These are phyloP conservation scores for Xylaria curta DNA, from an alignment of 495 filamentous ascomycete genomes.

Conservation along the genomic window DNA sequence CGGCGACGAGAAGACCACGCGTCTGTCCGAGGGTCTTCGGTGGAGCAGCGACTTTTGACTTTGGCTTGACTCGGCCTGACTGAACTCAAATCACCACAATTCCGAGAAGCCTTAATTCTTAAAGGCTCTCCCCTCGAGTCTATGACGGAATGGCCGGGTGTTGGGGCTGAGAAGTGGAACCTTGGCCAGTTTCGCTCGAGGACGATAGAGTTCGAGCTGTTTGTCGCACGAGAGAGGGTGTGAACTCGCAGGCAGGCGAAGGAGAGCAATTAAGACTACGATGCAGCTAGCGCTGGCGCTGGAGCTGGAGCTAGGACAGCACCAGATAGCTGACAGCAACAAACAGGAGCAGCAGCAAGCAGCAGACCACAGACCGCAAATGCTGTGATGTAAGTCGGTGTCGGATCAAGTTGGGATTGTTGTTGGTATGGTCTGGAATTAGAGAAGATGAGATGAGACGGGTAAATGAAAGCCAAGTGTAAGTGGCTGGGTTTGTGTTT, in stretches of 20 bases:
- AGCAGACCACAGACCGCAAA: constrained; percentile 2
- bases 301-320: constrained; percentile 2
- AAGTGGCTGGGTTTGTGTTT: constrained; percentile 23
- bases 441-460: constrained; percentile 11
- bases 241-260: neutral
- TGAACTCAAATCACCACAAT: constrained; percentile 14
- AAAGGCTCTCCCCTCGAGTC: neutral
- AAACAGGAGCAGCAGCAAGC: neutral
- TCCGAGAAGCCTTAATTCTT: neutral
- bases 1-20: neutral
- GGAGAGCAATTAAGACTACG: constrained; percentile 5
- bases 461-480: constrained; percentile 21
- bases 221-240: constrained; percentile 11
- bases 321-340: constrained; percentile 1
- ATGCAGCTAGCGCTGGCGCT: constrained; percentile 15
- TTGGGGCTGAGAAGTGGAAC: neutral
- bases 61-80: neutral
- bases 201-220: constrained; percentile 4
- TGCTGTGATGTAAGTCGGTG: neutral
- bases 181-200: constrained; percentile 1
- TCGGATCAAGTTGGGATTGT: neutral
- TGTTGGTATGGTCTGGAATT: neutral
- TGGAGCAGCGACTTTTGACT: neutral
- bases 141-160: neutral
- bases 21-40: neutral